phyloP scores from a whole-genome alignment of 1,284 basidiomycete genomes.

The Sutorius eximius region DNA sequence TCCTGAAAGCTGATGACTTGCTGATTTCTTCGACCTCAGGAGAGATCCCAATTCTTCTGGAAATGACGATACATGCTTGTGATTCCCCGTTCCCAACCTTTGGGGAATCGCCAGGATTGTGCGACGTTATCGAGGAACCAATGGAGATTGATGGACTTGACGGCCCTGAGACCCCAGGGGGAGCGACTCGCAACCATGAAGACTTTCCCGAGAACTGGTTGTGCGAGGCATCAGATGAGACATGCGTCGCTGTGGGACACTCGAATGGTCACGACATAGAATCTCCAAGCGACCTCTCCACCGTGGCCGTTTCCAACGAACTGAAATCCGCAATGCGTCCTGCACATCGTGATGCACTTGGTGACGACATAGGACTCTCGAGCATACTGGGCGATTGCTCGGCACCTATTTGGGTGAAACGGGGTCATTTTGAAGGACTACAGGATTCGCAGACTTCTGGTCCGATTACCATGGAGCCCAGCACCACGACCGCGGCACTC shows the following conservation, averaged over 20 bases:
- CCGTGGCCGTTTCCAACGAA: background rate
- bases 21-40: conserved; percentile 46
- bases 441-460: conserved; percentile 19
- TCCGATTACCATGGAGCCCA: conserved; percentile 6
- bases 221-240: conserved; percentile 2
- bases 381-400: background rate
- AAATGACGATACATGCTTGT: conserved; percentile 18
- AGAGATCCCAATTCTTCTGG: conserved; percentile 57
- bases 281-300: background rate
- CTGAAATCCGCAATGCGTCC: background rate
- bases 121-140: conserved; percentile 6
- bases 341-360: background rate
- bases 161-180: background rate
- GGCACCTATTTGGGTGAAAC: background rate
- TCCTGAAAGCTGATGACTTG: conserved; percentile 42
- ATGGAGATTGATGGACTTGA: conserved; percentile 1
- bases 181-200: background rate
- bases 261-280: background rate
- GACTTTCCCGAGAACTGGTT: background rate
- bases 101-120: background rate
- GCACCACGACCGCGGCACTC: background rate
- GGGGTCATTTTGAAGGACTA: background rate
- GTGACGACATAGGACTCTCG: background rate
- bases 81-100: conserved; percentile 1
- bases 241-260: background rate